Base-by-base conservation (phyloP, 1,284 basidiomycete species). In the Ustilago crameri region DNA sequence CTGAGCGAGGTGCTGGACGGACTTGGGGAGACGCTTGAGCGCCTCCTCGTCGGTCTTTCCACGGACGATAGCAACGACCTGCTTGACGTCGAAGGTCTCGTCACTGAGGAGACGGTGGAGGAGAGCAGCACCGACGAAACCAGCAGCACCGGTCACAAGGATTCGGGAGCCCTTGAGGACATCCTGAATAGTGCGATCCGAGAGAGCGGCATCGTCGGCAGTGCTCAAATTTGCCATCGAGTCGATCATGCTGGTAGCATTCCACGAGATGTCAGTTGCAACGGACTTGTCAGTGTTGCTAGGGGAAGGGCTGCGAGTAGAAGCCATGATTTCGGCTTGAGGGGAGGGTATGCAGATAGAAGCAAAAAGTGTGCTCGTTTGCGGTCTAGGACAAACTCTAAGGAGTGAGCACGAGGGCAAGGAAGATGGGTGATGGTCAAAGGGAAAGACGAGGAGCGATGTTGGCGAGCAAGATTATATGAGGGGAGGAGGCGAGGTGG, bases 71-170 rank as follows among this genome's bases (percentile, higher is more conserved):
- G 64, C 64, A 10, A 73, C 63, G 9, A 73, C 48, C 52, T 69
- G 64, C 52, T 73, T 73, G 55, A 69, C 49, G 46, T 62, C 49
- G 50, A 73, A 61, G 20, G 23, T 44, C 5, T 45, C 9, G 43
- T 73, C 69, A 17, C 45, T 32, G 23, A 73, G 57, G 2, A 73
- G 35, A n/a, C 69, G 59, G 42, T 68, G 59, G 38, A 69, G 56
- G 23, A 73, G 45, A 20, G 65, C 69, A 20, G 66, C 65, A 22
- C 69, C 69, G n/a, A 73, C 69, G 41, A 73, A 73, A 30, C 69
- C 69, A 35, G 69, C 69, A 34, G 64, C 69, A 17, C 69, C 69
- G 17, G 69, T 73, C 14, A 73, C 52, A 27, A 73, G 63, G 51
- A 73, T 69, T 18, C 57, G 62, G 8, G 69, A 55, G 42, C 55